These are phyloP conservation scores for Lachnellula suecica DNA, from an alignment of 2,329 filamentous ascomycete species.

Conservation along the genomic window DNA sequence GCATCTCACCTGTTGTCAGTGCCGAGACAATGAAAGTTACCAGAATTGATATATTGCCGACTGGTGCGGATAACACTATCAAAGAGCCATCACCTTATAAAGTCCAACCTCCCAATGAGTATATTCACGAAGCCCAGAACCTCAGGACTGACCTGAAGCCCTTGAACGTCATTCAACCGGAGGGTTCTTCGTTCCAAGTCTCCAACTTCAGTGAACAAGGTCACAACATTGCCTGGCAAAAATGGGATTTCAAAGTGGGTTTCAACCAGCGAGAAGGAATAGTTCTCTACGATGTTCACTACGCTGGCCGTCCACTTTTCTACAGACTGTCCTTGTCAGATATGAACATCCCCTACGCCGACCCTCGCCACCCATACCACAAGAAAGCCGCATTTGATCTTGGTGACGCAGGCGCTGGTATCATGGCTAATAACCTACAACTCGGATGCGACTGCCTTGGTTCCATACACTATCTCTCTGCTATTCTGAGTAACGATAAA, in stretches of 20 bases:
- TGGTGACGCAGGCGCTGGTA: constrained; percentile 64
- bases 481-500: constrained; percentile 57
- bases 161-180: constrained; percentile 62
- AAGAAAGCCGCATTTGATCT: constrained; percentile 71
- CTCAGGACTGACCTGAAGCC: constrained; percentile 63
- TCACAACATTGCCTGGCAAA: constrained; percentile 62
- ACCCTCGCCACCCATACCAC: constrained; percentile 66
- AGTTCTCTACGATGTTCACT: constrained; percentile 65
- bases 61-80: constrained; percentile 59
- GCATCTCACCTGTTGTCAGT: constrained; percentile 65
- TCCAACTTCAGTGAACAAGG: constrained; percentile 50
- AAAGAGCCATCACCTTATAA: constrained; percentile 56
- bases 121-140: constrained; percentile 61
- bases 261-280: constrained; percentile 66
- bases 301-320: constrained; percentile 63
- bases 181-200: constrained; percentile 61
- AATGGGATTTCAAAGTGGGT: constrained; percentile 60
- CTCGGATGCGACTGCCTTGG: constrained; percentile 71
- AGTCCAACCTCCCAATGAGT: constrained; percentile 58
- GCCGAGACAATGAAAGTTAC: constrained; percentile 62
- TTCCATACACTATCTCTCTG: constrained; percentile 66
- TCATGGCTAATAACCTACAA: constrained; percentile 68
- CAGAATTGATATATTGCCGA: constrained; percentile 68
- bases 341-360: constrained; percentile 59
- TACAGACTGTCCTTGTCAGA: constrained; percentile 66